phyloP scores from a whole-genome alignment of 495 filamentous ascomycete species.

The Penicillium taxi region DNA sequence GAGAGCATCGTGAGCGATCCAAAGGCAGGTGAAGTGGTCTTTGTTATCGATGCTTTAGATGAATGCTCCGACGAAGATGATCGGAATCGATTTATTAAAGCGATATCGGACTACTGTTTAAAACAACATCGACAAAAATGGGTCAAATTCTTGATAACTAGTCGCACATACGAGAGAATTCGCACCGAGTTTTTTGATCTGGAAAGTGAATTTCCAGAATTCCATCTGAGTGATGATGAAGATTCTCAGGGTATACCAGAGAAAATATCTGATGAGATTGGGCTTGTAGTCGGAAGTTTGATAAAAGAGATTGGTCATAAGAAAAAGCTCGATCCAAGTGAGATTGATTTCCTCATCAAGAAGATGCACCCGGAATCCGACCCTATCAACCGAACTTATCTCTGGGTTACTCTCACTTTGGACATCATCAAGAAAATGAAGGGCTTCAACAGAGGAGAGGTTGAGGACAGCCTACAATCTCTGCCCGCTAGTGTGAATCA shows the following conservation, averaged over 20 bases:
- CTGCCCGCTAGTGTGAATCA: conserved; percentile 29
- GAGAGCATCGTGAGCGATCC: conserved; percentile 16
- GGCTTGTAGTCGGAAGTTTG: conserved; percentile 29
- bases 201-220: conserved; percentile 11
- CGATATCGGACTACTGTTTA: conserved; percentile 1
- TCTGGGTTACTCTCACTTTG: conserved; percentile 36
- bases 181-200: conserved; percentile 19
- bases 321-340: conserved; percentile 1
- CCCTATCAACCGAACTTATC: conserved; percentile 32
- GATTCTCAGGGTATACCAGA: conserved; percentile 18
- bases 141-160: conserved; percentile 43
- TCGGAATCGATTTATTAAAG: conserved; percentile 12
- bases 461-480: conserved; percentile 1
- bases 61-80: conserved; percentile 18
- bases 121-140: neutral
- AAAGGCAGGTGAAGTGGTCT: conserved; percentile 37
- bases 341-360: conserved; percentile 11
- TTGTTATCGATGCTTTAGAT: conserved; percentile 43
- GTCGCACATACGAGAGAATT: conserved; percentile 39
- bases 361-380: conserved; percentile 8
- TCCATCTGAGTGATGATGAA: conserved; percentile 30
- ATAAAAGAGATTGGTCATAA: conserved; percentile 15
- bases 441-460: conserved; percentile 10
- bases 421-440: conserved; percentile 18
- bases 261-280: conserved; percentile 36